Base-by-base conservation (phyloP, 2,329 filamentous ascomycete species). In the Cordyceps sp. region DNA sequence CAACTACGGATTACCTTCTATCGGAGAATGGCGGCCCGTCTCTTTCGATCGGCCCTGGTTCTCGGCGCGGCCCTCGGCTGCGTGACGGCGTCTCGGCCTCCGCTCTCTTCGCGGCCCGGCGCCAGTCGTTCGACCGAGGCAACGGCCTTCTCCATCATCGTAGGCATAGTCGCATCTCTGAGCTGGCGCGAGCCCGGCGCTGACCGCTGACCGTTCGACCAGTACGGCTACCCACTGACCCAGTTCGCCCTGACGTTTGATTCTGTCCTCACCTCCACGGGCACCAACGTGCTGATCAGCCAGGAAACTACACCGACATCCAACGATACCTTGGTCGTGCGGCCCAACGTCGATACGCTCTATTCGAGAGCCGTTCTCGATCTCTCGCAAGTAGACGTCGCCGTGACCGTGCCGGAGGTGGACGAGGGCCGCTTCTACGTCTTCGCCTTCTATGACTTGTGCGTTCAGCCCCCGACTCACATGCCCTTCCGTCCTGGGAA, bases 391-490 rank as follows among this genome's bases (percentile, higher is more conserved):
- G 22, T 32, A 10, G 42, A 51, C 31, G 14, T 52, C 4, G 35
- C 36, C 17, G 23, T 52, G 10, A 36, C 42, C 4, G 30, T 49
- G 15, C 46, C 48, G 0, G 36, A 39, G 6, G 21, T 35, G 13
- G 29, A 30, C 17, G 30, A 31, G 8, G 19, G 18, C 10, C 35
- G 35, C 2, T 40, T 41, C 33, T 50, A 36, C 35, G 37, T 43
- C 10, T 43, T 42, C 27, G 37, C 47, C 4, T 46, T 49, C 20
- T 45, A 45, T 29, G 48, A 51, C 33, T 31, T 42, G 47, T 51
- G 35, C 36, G 42, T 37, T n/a, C n/a, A n/a, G n/a, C n/a, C n/a
- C n/a, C n/a, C n/a, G 5, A 13, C 16, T n/a, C 4, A 12, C 17
- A 5, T n/a, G 6, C 16, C 19, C 16, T 12, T 4, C 5, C 10